These are phyloP conservation scores for Nitzschia putrida DNA, from an alignment of 108 stramenopile species.

Conservation along the genomic window DNA sequence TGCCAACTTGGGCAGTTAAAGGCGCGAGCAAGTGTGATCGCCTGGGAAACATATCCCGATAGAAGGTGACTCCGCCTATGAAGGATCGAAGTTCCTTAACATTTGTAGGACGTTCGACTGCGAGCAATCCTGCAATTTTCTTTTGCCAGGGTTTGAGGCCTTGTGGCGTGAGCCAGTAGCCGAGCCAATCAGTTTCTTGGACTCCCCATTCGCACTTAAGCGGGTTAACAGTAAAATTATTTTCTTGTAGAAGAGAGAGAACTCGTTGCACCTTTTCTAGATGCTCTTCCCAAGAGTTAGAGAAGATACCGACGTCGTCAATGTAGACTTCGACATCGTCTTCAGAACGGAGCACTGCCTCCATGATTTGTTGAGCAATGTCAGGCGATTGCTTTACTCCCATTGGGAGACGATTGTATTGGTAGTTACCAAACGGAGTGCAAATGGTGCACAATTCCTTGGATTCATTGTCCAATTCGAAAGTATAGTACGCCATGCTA, in stretches of 20 bases:
- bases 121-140: slow-evolving; percentile 43
- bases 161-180: slow-evolving; percentile 55
- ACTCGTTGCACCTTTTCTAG: slow-evolving; percentile 15
- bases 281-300: slow-evolving; percentile 36
- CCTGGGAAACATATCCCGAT: too few relatives aligned
- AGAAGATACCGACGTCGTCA: slow-evolving; percentile 47
- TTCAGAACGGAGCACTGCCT: slow-evolving; percentile 25
- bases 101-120: slow-evolving; percentile 27
- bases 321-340: slow-evolving; percentile 38
- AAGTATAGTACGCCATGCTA: too few relatives aligned
- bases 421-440: too few relatives aligned
- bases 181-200: slow-evolving; percentile 60
- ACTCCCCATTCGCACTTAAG: slow-evolving; percentile 56
- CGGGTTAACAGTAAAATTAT: slow-evolving; percentile 47
- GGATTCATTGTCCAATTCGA: too few relatives aligned
- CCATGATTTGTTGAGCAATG: slow-evolving; percentile 46
- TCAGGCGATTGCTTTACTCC: slow-evolving; percentile 45
- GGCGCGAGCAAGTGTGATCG: too few relatives aligned
- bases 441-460: too few relatives aligned
- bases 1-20: too few relatives aligned
- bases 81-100: slow-evolving; percentile 34
- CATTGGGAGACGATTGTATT: too few relatives aligned
- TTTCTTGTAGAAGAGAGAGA: slow-evolving; percentile 21
- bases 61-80: too few relatives aligned
- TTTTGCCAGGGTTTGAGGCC: slow-evolving; percentile 52